Evolutionary conservation across 202 grass and related monocot genomes (phyloP).

Genomic region (Schoenoplectus tabernaemontani): DNA sequence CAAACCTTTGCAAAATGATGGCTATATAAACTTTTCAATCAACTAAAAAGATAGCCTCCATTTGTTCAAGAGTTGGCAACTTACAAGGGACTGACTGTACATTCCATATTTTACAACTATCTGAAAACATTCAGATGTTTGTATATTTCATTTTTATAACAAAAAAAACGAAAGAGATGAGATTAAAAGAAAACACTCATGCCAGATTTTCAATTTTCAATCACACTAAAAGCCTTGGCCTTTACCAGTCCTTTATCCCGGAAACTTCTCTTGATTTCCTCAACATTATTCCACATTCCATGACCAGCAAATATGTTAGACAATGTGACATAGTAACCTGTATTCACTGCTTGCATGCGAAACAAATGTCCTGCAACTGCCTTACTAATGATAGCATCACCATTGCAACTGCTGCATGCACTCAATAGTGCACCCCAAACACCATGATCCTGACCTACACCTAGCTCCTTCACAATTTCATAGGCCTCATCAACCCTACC

Average conservation of each 20-base stretch:
- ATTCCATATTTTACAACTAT: background rate
- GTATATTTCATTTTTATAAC: background rate
- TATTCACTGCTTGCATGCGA: slow-evolving; percentile 52
- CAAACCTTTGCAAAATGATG: background rate
- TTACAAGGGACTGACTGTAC: background rate
- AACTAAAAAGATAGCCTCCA: background rate
- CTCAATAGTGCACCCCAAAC: slow-evolving; percentile 65
- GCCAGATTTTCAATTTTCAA: slow-evolving; percentile 30
- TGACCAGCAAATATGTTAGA: slow-evolving; percentile 57
- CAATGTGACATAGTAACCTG: slow-evolving; percentile 70
- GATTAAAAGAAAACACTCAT: background rate
- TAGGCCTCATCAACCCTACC: slow-evolving; percentile 51
- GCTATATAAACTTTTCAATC: background rate
- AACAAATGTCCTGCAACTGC: slow-evolving; percentile 46
- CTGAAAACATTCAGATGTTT: background rate
- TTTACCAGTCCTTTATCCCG: slow-evolving; percentile 47
- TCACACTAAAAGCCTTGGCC: slow-evolving; percentile 39
- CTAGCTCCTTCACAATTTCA: slow-evolving; percentile 41
- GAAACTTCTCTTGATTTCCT: slow-evolving; percentile 42
- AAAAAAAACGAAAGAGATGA: background rate
- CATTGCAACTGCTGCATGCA: slow-evolving; percentile 33
- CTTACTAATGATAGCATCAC: slow-evolving; percentile 44
- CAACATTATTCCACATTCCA: slow-evolving; percentile 52
- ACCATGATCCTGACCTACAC: slow-evolving; percentile 35
- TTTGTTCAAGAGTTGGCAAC: background rate